Evolutionary conservation across 2,329 filamentous ascomycete species (phyloP).

Genomic region (Triangularia verruculosa): DNA sequence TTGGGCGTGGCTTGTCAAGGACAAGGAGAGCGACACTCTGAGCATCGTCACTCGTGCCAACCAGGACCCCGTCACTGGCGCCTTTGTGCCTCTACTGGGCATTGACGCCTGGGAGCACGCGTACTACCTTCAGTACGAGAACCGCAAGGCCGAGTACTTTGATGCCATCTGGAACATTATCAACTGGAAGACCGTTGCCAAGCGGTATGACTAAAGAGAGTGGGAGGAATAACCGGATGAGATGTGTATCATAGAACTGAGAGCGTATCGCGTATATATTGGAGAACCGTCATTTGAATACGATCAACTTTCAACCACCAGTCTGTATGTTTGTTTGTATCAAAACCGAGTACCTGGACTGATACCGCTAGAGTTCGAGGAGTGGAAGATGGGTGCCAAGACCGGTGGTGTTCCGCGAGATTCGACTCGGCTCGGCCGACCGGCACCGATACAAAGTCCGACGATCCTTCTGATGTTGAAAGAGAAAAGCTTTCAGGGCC

Average conservation of each 20-base stretch:
- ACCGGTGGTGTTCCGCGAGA: background rate
- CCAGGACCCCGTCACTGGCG: slow-evolving; percentile 85
- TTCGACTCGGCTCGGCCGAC: background rate
- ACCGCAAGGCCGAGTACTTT: slow-evolving; percentile 96
- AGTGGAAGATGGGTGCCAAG: too few relatives aligned
- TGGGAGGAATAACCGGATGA: background rate
- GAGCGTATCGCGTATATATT: background rate
- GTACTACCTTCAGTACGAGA: slow-evolving; percentile 95
- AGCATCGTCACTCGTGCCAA: slow-evolving; percentile 72
- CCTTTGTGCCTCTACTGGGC: slow-evolving; percentile 77
- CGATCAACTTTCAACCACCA: background rate
- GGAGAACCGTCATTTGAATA: background rate
- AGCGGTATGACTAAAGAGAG: slow-evolving; percentile 59
- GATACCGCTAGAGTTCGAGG: too few relatives aligned
- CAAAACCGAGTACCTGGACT: too few relatives aligned
- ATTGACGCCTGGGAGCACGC: slow-evolving; percentile 97
- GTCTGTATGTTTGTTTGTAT: background rate
- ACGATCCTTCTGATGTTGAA: background rate
- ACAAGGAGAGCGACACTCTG: slow-evolving; percentile 60
- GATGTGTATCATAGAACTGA: background rate
- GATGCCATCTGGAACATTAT: slow-evolving; percentile 89
- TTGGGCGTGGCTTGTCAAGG: slow-evolving; percentile 86
- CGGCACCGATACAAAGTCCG: background rate
- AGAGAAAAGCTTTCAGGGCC: background rate
- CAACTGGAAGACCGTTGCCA: slow-evolving; percentile 89